Evolutionary conservation across 2,329 filamentous ascomycete genomes (phyloP).

Genomic region (Ophiostoma sp.): DNA sequence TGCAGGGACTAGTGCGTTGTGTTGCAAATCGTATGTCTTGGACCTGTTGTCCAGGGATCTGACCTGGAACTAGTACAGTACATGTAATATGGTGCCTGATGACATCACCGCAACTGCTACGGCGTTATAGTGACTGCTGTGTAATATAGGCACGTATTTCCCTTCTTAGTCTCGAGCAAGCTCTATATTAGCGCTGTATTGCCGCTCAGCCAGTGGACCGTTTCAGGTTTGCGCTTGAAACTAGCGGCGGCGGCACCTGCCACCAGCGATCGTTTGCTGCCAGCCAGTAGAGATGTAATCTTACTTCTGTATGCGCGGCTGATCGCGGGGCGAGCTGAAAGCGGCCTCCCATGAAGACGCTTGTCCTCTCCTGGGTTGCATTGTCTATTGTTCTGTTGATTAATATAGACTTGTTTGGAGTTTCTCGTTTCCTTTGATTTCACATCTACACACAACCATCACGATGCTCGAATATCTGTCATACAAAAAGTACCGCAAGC

Average conservation of each 20-base stretch:
- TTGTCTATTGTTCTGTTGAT: background rate
- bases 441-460: background rate
- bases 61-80: background rate
- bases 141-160: background rate
- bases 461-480: constrained; percentile 14
- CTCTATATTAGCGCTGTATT: background rate
- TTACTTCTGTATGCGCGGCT: background rate
- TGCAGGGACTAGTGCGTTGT: background rate
- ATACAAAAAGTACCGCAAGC: constrained; percentile 36
- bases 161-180: background rate
- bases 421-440: background rate
- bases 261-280: background rate
- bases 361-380: background rate
- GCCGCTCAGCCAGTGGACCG: background rate
- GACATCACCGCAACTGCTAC: constrained; percentile 3
- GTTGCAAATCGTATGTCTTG: background rate
- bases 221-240: constrained; percentile 8
- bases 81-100: background rate
- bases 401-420: background rate
- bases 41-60: background rate
- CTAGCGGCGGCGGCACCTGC: constrained; percentile 5
- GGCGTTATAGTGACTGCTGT: background rate
- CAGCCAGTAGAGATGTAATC: background rate
- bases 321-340: constrained; percentile 13
- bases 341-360: constrained; percentile 7